Evolutionary conservation across 768 basidiomycete species (phyloP).

Genomic region (Coprinopsis sp.): DNA sequence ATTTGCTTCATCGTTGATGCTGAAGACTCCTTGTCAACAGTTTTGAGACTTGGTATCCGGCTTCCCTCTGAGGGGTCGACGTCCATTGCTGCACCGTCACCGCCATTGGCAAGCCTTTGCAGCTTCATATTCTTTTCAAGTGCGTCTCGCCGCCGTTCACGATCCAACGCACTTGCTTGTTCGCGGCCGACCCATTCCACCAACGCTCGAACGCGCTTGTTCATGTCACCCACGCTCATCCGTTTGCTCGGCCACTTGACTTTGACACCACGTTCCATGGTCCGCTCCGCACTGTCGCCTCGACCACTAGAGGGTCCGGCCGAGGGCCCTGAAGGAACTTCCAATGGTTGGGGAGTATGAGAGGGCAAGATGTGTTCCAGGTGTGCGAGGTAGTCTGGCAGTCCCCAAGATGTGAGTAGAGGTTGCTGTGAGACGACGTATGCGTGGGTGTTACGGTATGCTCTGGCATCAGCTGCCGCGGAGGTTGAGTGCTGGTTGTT

Average conservation of each 20-base stretch:
- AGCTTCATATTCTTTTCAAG: constrained; percentile 52
- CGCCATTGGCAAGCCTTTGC: constrained; percentile 16
- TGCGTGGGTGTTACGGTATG: constrained; percentile 76
- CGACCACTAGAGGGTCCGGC: constrained; percentile 26
- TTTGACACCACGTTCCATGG: constrained; percentile 73
- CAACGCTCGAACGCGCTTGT: constrained; percentile 85
- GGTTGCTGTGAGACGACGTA: constrained; percentile 77
- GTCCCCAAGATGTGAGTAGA: constrained; percentile 79
- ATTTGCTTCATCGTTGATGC: constrained; percentile 68
- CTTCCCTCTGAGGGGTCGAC: constrained; percentile 22
- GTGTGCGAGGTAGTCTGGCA: constrained; percentile 91
- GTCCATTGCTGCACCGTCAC: constrained; percentile 29
- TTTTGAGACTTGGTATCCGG: constrained; percentile 6
- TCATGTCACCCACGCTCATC: constrained; percentile 97
- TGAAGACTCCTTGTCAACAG: constrained; percentile 11
- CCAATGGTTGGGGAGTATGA: constrained; percentile 66
- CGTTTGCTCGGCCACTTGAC: constrained; percentile 93
- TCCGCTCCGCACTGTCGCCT: constrained; percentile 55
- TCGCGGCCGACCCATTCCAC: constrained; percentile 94
- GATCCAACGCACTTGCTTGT: constrained; percentile 71
- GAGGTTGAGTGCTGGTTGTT: constrained; percentile 35
- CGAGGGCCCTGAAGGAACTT: constrained; percentile 50
- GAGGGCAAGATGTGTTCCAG: constrained; percentile 80
- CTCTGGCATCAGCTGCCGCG: constrained; percentile 49
- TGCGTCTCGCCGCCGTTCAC: constrained; percentile 63